Evolutionary conservation across 2,329 filamentous ascomycete genomes (phyloP), one percentile per base, ranked within the genome.

Genomic region (Chalaropsis thielavioides): DNA sequence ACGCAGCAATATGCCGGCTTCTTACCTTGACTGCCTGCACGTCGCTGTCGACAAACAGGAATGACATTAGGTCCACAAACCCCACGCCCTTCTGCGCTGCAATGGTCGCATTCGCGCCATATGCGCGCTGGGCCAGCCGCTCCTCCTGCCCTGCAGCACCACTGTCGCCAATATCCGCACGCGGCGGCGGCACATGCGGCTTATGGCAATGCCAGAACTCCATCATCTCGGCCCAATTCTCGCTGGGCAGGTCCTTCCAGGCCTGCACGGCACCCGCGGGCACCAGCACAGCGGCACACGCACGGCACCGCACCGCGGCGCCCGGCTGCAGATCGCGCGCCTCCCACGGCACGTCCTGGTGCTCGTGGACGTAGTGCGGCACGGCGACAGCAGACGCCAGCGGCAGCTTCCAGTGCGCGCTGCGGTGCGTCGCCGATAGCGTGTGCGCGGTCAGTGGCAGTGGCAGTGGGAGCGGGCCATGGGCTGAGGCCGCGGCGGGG

Each of bases 221-320:
- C 94, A 99, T 99, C 92, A 99, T 95, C 76, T 99, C 94, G 0
- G 94, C 95, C 94, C 94, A 99, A 71, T 96, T 92, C 70, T 95
- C 91, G 72, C 91, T 96, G 0, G 94, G 94, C 19, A 99, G 77
- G 72, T 99, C 91, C 75, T 92, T 96, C 92, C 94, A 99, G 44
- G 76, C 74, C 46, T 74, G 76, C 7, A 83, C 76, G 2, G 62
- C 69, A 7, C 72, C 75, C 2, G 70, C 64, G 0, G 70, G 49
- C 13, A 83, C 74, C 19, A 83, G 67, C 1, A 63, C 67, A 17
- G 71, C 66, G 56, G 68, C 62, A 72, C 78, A 80, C 68, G 69
- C 63, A 66, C 78, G 74, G 70, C 79, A 80, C 35, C 69, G 64
- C 70, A 87, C 71, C 17, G 72, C 65, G 43, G 77, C 76, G 1